A percentile compares a stretch with the other conserved stretches of the same genome.
Evolutionary conservation across 1,284 basidiomycete species (phyloP).

Genomic region (Rhodotorula sp.): DNA sequence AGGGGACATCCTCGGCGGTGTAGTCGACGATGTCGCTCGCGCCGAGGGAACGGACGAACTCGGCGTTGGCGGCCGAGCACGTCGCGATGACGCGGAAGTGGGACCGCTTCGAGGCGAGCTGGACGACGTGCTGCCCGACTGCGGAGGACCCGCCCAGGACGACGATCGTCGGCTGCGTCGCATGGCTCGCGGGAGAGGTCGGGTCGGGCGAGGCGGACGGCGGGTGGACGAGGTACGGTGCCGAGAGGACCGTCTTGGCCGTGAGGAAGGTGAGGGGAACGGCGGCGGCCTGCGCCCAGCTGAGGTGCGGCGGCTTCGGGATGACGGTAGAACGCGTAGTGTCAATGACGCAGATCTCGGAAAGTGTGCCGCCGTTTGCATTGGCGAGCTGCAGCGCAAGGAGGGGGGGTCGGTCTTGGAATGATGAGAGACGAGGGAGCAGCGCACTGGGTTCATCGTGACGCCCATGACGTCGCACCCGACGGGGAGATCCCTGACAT

Average conservation of each 20-base stretch:
- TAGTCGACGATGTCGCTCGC: slow-evolving; percentile 64
- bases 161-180: slow-evolving; percentile 54
- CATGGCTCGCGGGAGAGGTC: slow-evolving; percentile 56
- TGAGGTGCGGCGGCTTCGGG: slow-evolving; percentile 57
- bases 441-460: slow-evolving; percentile 19
- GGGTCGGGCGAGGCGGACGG: slow-evolving; percentile 39
- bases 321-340: slow-evolving; percentile 49
- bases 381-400: slow-evolving; percentile 13
- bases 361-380: slow-evolving; percentile 35
- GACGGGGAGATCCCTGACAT: slow-evolving; percentile 55
- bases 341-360: slow-evolving; percentile 49
- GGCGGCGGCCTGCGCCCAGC: slow-evolving; percentile 61
- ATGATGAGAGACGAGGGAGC: no score
- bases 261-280: slow-evolving; percentile 62
- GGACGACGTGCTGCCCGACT: slow-evolving; percentile 66
- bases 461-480: slow-evolving; percentile 66
- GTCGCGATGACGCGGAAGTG: slow-evolving; percentile 62
- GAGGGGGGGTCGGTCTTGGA: background rate
- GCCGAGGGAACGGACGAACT: slow-evolving; percentile 55
- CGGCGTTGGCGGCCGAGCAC: slow-evolving; percentile 60
- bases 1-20: slow-evolving; percentile 56
- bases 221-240: slow-evolving; percentile 39
- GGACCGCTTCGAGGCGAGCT: slow-evolving; percentile 61
- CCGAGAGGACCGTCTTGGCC: slow-evolving; percentile 60
- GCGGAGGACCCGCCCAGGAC: slow-evolving; percentile 67